Evolutionary conservation across 2,329 filamentous ascomycete species (phyloP).

Genomic region (Cordyceps javanica): DNA sequence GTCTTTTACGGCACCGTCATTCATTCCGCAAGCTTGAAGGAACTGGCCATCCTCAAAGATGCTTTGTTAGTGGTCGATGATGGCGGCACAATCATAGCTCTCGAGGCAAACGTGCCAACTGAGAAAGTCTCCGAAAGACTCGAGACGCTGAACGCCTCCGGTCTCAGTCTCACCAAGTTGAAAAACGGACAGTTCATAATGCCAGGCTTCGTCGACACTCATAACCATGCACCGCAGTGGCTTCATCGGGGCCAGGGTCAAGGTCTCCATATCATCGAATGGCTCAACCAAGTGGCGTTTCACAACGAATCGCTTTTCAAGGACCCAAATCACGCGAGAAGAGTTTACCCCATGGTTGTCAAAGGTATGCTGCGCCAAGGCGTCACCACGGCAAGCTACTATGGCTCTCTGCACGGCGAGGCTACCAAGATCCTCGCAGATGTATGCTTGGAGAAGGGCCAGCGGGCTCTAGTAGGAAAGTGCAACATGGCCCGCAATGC

Average conservation of each 20-base stretch:
- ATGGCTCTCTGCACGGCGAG: conserved; percentile 48
- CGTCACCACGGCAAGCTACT: conserved; percentile 57
- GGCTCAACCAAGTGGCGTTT: conserved; percentile 60
- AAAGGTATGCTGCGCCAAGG: conserved; percentile 55
- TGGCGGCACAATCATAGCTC: conserved; percentile 20
- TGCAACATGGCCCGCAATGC: conserved; percentile 56
- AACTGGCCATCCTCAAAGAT: conserved; percentile 33
- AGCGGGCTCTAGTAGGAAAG: conserved; percentile 56
- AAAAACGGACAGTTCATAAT: conserved; percentile 45
- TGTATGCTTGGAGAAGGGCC: conserved; percentile 44
- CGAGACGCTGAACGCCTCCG: conserved; percentile 4
- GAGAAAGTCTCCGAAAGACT: conserved; percentile 16
- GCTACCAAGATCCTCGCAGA: conserved; percentile 53
- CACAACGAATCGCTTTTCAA: conserved; percentile 56
- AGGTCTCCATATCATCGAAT: conserved; percentile 52
- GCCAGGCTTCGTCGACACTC: conserved; percentile 59
- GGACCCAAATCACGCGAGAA: conserved; percentile 45
- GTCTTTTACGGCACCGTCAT: conserved; percentile 18
- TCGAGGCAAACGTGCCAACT: conserved; percentile 17
- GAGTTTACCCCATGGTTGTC: conserved; percentile 47
- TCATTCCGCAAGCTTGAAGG: conserved; percentile 29
- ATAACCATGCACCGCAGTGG: conserved; percentile 60
- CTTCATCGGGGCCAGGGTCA: conserved; percentile 42
- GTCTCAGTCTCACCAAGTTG: conserved; percentile 21
- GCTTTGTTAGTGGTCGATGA: conserved; percentile 27